phyloP scores from a whole-genome alignment of 768 basidiomycete species.

The Lentinula boryana region DNA sequence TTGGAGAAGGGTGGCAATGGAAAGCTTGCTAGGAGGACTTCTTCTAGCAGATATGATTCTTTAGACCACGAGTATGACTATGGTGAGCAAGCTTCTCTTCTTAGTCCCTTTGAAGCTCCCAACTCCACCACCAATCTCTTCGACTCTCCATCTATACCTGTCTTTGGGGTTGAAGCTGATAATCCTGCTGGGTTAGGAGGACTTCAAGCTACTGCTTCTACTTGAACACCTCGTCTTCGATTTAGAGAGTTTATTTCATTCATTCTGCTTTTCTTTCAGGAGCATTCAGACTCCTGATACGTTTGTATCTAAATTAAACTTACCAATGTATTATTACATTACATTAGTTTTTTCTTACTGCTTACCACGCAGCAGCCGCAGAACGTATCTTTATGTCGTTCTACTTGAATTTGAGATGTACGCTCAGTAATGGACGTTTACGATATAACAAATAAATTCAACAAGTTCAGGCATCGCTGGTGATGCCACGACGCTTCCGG shows the following conservation, averaged over 20 bases:
- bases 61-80: not conserved
- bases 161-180: not conserved
- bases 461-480: too few species aligned
- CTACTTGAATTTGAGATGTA: too few species aligned
- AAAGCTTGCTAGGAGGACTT: not conserved
- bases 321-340: not conserved
- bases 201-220: not conserved
- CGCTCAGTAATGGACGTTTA: too few species aligned
- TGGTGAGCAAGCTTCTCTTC: not conserved
- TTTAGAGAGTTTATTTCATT: not conserved
- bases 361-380: too few species aligned
- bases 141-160: not conserved
- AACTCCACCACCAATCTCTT: not conserved
- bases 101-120: not conserved
- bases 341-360: not conserved
- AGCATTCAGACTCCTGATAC: not conserved
- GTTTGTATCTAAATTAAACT: not conserved
- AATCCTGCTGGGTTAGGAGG: not conserved
- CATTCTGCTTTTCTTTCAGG: not conserved
- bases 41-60: not conserved
- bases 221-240: not conserved
- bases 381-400: too few species aligned
- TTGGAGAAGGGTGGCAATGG: conserved; percentile 34
- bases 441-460: too few species aligned
- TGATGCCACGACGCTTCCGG: too few species aligned